Evolutionary conservation across 2,329 filamentous ascomycete species (phyloP).

Genomic region (Delphinella strobiligena): DNA sequence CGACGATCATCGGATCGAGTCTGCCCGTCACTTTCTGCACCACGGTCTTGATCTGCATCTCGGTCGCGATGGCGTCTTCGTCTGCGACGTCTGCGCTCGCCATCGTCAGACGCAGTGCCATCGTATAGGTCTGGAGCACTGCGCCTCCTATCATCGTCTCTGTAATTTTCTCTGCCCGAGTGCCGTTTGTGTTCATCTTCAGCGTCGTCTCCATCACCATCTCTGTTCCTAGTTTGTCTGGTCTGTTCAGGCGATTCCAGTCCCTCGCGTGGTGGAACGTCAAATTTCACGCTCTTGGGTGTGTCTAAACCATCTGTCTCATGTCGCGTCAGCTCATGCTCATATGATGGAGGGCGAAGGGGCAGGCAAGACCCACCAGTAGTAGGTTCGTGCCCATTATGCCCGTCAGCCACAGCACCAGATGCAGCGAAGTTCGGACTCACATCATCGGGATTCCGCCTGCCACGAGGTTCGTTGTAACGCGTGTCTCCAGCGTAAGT

Average conservation of each 20-base stretch:
- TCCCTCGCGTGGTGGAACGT: constrained; percentile 5
- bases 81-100: constrained; percentile 11
- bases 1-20: neutral
- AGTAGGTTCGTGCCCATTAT: constrained; percentile 19
- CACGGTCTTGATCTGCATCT: constrained; percentile 1
- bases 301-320: constrained; percentile 8
- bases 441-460: constrained; percentile 35
- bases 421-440: constrained; percentile 29
- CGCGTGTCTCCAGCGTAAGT: constrained; percentile 20
- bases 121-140: neutral
- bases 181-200: too few relatives aligned
- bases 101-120: neutral
- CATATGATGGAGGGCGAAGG: too few relatives aligned
- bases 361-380: constrained; percentile 12
- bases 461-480: constrained; percentile 19
- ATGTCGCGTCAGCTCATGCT: constrained; percentile 1
- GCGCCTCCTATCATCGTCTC: too few relatives aligned
- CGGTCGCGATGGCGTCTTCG: constrained; percentile 4
- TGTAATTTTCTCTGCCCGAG: too few relatives aligned
- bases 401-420: constrained; percentile 22
- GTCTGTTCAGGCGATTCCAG: constrained; percentile 4
- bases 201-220: constrained; percentile 6
- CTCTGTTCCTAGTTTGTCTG: constrained; percentile 5
- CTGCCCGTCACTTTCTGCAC: neutral
- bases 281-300: constrained; percentile 5